A percentile compares a stretch with the other conserved stretches of the same genome.
phyloP scores from a whole-genome alignment of 2,329 filamentous ascomycete genomes.

The Monosporascus sp. region DNA sequence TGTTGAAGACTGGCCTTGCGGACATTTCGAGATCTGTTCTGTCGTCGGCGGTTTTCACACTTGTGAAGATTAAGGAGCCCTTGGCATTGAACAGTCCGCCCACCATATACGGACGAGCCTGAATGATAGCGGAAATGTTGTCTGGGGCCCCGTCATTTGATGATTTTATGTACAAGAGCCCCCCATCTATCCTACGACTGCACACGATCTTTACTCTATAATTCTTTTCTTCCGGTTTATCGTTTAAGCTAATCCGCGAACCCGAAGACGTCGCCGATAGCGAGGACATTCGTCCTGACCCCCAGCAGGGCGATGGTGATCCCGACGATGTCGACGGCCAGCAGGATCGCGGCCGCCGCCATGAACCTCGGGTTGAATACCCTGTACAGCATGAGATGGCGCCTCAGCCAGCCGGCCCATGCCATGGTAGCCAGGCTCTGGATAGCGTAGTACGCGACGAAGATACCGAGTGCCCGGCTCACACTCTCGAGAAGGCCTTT shows the following conservation, averaged over 20 bases:
- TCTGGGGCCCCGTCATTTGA: not conserved
- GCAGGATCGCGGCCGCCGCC: constrained; percentile 66
- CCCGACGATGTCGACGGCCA: constrained; percentile 72
- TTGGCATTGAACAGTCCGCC: too few relatives aligned
- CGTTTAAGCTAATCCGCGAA: constrained; percentile 48
- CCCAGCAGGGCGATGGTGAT: constrained; percentile 69
- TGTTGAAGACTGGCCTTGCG: too few relatives aligned
- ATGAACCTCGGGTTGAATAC: constrained; percentile 92
- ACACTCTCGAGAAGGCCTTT: constrained; percentile 65
- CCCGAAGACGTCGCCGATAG: constrained; percentile 85
- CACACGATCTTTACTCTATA: too few relatives aligned
- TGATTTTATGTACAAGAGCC: not conserved
- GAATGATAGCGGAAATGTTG: too few relatives aligned
- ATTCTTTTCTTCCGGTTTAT: too few relatives aligned
- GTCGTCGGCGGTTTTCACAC: too few relatives aligned
- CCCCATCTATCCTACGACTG: not conserved
- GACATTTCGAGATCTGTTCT: too few relatives aligned
- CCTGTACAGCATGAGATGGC: constrained; percentile 94
- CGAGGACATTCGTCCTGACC: constrained; percentile 69
- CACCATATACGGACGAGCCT: too few relatives aligned
- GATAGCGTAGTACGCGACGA: constrained; percentile 77
- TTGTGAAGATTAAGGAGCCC: too few relatives aligned
- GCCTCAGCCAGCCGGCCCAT: constrained; percentile 81
- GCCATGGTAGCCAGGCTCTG: constrained; percentile 81
- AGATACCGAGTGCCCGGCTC: constrained; percentile 66